phyloP scores from a whole-genome alignment of 75 land plant genomes.

The Pinus taeda region DNA sequence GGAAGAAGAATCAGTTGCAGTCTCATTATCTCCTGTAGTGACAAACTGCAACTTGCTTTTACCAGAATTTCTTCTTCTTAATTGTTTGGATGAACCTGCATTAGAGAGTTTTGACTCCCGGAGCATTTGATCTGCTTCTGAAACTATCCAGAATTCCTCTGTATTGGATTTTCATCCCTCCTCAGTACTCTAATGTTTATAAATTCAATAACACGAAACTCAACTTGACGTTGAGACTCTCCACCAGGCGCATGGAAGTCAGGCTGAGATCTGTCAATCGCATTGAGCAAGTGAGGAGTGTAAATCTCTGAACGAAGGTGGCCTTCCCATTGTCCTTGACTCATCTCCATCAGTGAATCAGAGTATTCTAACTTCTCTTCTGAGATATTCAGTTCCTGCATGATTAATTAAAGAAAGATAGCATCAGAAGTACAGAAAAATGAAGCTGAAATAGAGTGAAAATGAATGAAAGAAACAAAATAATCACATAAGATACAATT shows the following conservation, averaged over 20 bases:
- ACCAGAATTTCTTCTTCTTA: conserved; percentile 54
- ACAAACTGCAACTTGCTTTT: conserved; percentile 76
- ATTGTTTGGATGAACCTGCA: conserved; percentile 32
- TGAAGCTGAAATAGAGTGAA: background rate
- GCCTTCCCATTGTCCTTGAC: conserved; percentile 88
- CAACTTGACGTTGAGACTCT: conserved; percentile 83
- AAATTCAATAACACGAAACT: conserved; percentile 73
- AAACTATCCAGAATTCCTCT: conserved; percentile 20
- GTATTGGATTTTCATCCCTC: conserved; percentile 14
- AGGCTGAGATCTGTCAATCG: conserved; percentile 59
- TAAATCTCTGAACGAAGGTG: conserved; percentile 62
- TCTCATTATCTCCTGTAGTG: conserved; percentile 37
- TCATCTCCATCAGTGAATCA: conserved; percentile 67
- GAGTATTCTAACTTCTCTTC: conserved; percentile 64
- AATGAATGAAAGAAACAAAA: background rate
- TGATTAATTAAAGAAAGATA: background rate
- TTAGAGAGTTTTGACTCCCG: conserved; percentile 28
- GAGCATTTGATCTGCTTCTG: conserved; percentile 34
- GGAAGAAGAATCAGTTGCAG: conserved; percentile 48
- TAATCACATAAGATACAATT: background rate
- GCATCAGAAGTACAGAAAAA: background rate
- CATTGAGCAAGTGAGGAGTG: conserved; percentile 52
- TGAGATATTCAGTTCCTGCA: conserved; percentile 66
- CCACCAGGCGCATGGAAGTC: conserved; percentile 83
- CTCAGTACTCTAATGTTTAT: conserved; percentile 54